Evolutionary conservation across 2,329 filamentous ascomycete species (phyloP).

Genomic region (Stagonosporopsis cucurbitacearum): DNA sequence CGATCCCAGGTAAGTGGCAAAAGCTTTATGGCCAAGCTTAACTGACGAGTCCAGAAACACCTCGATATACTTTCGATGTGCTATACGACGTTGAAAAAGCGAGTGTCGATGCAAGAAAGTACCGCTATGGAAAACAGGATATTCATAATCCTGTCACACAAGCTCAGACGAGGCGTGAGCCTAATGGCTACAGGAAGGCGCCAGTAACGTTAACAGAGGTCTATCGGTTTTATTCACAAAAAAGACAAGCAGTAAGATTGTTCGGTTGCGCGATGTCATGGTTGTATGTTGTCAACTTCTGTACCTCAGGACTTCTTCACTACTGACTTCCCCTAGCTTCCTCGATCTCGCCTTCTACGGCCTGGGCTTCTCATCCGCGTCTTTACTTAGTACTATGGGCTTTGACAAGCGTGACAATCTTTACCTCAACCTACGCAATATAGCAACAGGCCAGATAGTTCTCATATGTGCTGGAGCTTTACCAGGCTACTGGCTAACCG

Average conservation of each 20-base stretch:
- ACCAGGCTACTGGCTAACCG: constrained; percentile 82
- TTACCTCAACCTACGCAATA: constrained; percentile 75
- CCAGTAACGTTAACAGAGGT: constrained; percentile 64
- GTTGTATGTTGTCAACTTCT: constrained; percentile 57
- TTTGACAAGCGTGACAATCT: constrained; percentile 69
- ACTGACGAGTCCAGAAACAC: constrained; percentile 65
- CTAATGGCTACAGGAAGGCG: constrained; percentile 44
- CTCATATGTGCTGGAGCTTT: constrained; percentile 80
- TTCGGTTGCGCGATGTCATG: constrained; percentile 81
- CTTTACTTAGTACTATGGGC: constrained; percentile 74
- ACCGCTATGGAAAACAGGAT: constrained; percentile 68
- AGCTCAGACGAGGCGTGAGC: constrained; percentile 58
- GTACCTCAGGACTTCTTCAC: neutral
- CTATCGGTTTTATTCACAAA: constrained; percentile 69
- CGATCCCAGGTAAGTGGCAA: constrained; percentile 64
- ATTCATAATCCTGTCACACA: constrained; percentile 70
- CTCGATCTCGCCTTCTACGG: constrained; percentile 65
- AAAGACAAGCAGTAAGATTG: constrained; percentile 73
- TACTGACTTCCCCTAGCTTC: constrained; percentile 47
- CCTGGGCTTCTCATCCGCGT: constrained; percentile 76
- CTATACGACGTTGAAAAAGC: constrained; percentile 70
- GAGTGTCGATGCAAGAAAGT: constrained; percentile 73
- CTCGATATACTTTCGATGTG: constrained; percentile 86
- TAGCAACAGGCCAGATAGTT: constrained; percentile 78
- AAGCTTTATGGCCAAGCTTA: neutral